Evolutionary conservation across 164 flowering plant species (phyloP).

Genomic region (Houttuynia cordata): DNA sequence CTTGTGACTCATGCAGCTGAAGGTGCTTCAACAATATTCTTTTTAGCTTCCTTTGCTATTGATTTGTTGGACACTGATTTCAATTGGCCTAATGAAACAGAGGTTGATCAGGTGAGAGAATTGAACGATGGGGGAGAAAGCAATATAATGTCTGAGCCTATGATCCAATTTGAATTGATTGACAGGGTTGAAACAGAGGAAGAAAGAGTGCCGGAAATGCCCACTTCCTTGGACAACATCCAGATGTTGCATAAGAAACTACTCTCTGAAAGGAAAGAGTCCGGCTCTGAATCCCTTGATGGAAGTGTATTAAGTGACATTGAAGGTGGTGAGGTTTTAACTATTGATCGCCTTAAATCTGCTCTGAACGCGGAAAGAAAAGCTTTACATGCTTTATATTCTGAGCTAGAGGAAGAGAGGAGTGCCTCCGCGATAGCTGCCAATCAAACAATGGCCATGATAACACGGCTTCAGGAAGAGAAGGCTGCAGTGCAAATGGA

Average conservation of each 20-base stretch:
- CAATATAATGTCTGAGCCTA: neutral
- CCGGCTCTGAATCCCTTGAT: conserved; percentile 45
- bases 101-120: conserved; percentile 17
- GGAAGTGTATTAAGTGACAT: conserved; percentile 52
- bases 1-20: conserved; percentile 15
- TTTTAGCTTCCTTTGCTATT: neutral
- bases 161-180: conserved; percentile 5
- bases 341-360: conserved; percentile 44
- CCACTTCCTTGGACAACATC: conserved; percentile 28
- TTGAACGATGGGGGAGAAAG: conserved; percentile 14
- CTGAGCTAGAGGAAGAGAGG: conserved; percentile 86
- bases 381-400: conserved; percentile 48
- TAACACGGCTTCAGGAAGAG: conserved; percentile 87
- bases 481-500: conserved; percentile 92
- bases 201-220: conserved; percentile 51
- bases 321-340: conserved; percentile 31
- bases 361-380: conserved; percentile 45
- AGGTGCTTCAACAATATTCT: conserved; percentile 15
- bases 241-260: conserved; percentile 33
- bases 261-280: conserved; percentile 33
- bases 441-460: conserved; percentile 96
- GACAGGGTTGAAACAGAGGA: conserved; percentile 35
- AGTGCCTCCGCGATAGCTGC: conserved; percentile 82
- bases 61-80: neutral
- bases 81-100: conserved; percentile 7